A percentile compares a stretch with the other conserved stretches of the same genome.
phyloP scores from a whole-genome alignment of 2,329 filamentous ascomycete species.

The Fonsecaea nubica region DNA sequence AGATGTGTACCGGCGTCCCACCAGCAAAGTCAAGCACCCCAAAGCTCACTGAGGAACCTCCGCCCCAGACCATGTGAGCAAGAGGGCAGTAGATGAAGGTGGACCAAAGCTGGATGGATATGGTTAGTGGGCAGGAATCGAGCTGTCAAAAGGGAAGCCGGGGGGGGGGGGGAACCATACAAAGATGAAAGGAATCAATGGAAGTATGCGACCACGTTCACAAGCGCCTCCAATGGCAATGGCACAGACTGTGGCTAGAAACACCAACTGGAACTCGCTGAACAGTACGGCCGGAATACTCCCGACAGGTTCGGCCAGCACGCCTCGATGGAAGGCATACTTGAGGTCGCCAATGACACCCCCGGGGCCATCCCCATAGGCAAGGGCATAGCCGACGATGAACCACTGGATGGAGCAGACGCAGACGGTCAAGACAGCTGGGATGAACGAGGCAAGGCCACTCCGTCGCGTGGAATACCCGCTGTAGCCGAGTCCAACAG shows the following conservation, averaged over 20 bases:
- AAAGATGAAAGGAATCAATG: constrained; percentile 58
- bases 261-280: constrained; percentile 59
- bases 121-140: constrained; percentile 16
- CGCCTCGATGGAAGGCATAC: constrained; percentile 55
- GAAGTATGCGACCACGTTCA: constrained; percentile 55
- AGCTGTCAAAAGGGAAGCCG: neutral
- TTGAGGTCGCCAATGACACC: constrained; percentile 55
- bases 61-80: constrained; percentile 81
- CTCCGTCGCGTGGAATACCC: constrained; percentile 59
- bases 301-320: constrained; percentile 57
- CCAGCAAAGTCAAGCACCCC: constrained; percentile 77
- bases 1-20: constrained; percentile 76
- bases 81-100: constrained; percentile 73
- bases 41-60: constrained; percentile 72
- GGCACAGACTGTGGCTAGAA: constrained; percentile 56
- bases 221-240: constrained; percentile 59
- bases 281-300: constrained; percentile 60
- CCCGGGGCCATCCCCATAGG: constrained; percentile 55
- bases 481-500: constrained; percentile 59
- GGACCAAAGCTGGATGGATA: constrained; percentile 60
- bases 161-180: constrained; percentile 19
- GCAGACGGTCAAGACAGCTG: constrained; percentile 55
- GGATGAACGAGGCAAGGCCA: constrained; percentile 57
- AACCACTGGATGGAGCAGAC: constrained; percentile 61
- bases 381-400: constrained; percentile 57